A percentile compares a stretch with the other conserved stretches of the same genome.
phyloP scores from a whole-genome alignment of 2,329 filamentous ascomycete species.

The Cadophora luteo-olivacea region DNA sequence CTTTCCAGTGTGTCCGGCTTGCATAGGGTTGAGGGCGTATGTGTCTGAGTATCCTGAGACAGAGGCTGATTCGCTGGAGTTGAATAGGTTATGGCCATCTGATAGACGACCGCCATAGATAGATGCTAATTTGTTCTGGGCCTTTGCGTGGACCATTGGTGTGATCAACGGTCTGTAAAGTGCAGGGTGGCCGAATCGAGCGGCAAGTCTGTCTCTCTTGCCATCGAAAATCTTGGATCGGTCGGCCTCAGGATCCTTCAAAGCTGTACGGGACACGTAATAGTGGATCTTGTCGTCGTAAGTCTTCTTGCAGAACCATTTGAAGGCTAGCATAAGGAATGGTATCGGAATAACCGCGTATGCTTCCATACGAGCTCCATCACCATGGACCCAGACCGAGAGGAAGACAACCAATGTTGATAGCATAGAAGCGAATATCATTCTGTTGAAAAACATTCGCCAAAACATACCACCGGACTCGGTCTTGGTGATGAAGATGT shows the following conservation, averaged over 20 bases:
- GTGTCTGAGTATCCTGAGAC: constrained; percentile 83
- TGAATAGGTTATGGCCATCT: constrained; percentile 64
- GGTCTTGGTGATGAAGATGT: constrained; percentile 95
- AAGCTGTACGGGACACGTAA: constrained; percentile 67
- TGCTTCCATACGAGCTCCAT: constrained; percentile 65
- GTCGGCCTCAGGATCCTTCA: constrained; percentile 52
- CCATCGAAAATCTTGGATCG: constrained; percentile 57
- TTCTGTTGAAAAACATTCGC: constrained; percentile 90
- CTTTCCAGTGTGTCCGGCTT: constrained; percentile 53
- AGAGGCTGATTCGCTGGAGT: constrained; percentile 61
- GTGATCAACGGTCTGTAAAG: constrained; percentile 89
- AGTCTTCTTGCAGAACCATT: constrained; percentile 76
- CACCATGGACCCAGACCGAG: constrained; percentile 74
- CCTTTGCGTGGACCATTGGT: constrained; percentile 93
- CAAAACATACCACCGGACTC: constrained; percentile 95
- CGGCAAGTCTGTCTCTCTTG: constrained; percentile 73
- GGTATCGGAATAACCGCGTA: constrained; percentile 76
- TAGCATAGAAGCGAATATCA: constrained; percentile 81
- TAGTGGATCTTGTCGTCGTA: constrained; percentile 85
- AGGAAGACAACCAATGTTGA: constrained; percentile 81
- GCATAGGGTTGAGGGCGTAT: constrained; percentile 82
- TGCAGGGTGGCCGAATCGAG: constrained; percentile 88
- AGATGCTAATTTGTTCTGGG: constrained; percentile 83
- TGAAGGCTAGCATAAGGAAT: constrained; percentile 82
- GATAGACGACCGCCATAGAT: constrained; percentile 83